Percentiles rank a stretch among this genome's conserved stretches.
Evolutionary conservation across 306 rosid species (phyloP).

Genomic region (Hippophae tibetana): DNA sequence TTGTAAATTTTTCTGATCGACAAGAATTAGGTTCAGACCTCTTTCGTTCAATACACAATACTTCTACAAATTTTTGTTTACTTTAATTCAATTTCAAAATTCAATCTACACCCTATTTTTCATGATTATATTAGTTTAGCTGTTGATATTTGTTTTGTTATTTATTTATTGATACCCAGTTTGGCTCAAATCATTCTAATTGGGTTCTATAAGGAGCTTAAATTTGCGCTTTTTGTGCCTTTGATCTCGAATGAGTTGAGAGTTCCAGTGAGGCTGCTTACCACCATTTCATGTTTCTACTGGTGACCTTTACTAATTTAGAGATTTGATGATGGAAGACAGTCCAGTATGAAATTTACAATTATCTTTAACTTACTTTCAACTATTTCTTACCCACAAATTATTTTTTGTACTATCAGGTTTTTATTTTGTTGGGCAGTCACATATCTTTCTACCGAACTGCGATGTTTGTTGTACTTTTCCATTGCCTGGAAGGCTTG

Average conservation of each 20-base stretch:
- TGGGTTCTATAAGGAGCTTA: conserved; percentile 95
- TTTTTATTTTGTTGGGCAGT: conserved; percentile 1
- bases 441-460: conserved; percentile 53
- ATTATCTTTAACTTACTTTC: background rate
- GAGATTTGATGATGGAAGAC: conserved; percentile 87
- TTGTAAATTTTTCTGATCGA: conserved; percentile 12
- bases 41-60: conserved; percentile 90
- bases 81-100: conserved; percentile 6
- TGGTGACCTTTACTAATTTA: conserved; percentile 71
- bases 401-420: background rate
- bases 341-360: conserved; percentile 48
- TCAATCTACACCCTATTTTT: background rate
- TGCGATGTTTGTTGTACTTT: conserved; percentile 96
- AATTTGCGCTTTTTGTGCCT: conserved; percentile 75
- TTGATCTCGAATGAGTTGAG: conserved; percentile 86
- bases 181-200: conserved; percentile 75
- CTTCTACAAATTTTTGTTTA: conserved; percentile 71
- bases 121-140: background rate
- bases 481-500: conserved; percentile 78
- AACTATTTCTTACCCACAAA: background rate
- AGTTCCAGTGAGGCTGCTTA: conserved; percentile 78
- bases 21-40: conserved; percentile 97
- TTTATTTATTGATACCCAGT: conserved; percentile 56
- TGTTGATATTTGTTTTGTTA: background rate
- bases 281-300: conserved; percentile 65